Conservation (phyloP, 2,329 filamentous ascomycete species). For the Drechmeria coniospora region DNA sequence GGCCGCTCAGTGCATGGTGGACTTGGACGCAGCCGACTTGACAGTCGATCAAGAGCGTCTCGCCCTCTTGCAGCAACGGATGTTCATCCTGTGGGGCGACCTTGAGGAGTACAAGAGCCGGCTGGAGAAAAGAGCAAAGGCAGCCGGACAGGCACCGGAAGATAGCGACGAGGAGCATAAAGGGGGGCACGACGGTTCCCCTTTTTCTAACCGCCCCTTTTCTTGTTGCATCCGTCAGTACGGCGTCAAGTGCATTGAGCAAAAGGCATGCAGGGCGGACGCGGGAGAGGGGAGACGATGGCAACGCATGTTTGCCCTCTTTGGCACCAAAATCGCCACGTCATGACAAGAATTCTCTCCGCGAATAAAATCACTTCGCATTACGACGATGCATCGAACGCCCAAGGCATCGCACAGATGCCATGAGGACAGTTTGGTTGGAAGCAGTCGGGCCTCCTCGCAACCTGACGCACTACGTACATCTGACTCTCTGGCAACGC, state of each 20-base stretch:
- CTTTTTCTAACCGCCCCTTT: conserved; percentile 47
- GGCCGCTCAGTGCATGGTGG: conserved; percentile 31
- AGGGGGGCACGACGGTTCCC: too few relatives aligned
- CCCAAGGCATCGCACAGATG: too few relatives aligned
- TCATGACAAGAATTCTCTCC: neutral
- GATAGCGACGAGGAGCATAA: conserved; percentile 46
- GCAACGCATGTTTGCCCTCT: conserved; percentile 48
- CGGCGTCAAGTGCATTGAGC: conserved; percentile 34
- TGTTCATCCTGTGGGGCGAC: conserved; percentile 76
- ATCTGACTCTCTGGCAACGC: too few relatives aligned
- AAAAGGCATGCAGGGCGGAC: conserved; percentile 25
- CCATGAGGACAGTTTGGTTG: too few relatives aligned
- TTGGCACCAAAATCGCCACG: conserved; percentile 41
- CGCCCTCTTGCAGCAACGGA: conserved; percentile 43
- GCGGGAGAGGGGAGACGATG: conserved; percentile 34
- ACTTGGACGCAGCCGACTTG: conserved; percentile 38
- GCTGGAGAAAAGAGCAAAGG: conserved; percentile 11
- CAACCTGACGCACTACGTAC: too few relatives aligned
- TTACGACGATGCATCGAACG: too few relatives aligned
- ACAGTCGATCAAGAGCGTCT: conserved; percentile 33
- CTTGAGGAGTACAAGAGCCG: conserved; percentile 52
- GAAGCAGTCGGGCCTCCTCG: too few relatives aligned
- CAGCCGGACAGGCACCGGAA: conserved; percentile 15
- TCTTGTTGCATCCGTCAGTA: conserved; percentile 58
- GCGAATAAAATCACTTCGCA: conserved; percentile 2